Evolutionary conservation across 2,329 filamentous ascomycete genomes (phyloP), one percentile per base, ranked within the genome.

Genomic region (Aspergillus proliferans): DNA sequence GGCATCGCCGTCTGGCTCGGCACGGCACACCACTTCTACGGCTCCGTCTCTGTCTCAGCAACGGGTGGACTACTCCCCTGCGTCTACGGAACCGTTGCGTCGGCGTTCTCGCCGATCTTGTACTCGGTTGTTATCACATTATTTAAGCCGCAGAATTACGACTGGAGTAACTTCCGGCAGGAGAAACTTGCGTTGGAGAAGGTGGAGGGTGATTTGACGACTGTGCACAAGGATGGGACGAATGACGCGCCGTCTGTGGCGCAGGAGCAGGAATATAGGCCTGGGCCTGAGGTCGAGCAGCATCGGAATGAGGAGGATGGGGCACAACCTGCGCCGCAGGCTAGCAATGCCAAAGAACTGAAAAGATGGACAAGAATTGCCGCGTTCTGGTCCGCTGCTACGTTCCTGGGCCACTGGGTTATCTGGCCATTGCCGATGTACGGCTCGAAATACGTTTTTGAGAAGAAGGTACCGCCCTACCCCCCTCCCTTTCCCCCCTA

Each of bases 341-440:
- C 26, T 30, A 30, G 26, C 10, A 30, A 72, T 21, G 41, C 54
- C 5, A 59, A 65, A 1, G 65, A 66, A 2, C 55, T 77, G 14
- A 76, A 74, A 53, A 64, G 70, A 34, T 79, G 76, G 77, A 69
- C 70, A 1, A 64, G 63, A 0, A 72, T 76, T 44, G 73, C 74
- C 0, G 67, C 72, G 1, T 61, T 70, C 6, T 77, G 76, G 76
- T 68, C 75, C 0, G 52, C 68, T 0, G 75, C 74, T 0, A 79
- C 76, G 0, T 79, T 79, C 46, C 48, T 79, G 1, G 76, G 76
- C 0, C 76, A 79, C 46, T 78, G 74, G 75, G 74, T 80, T 1
- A 50, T 80, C 2, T 80, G 76, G 76, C 77, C 77, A 0, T 62
- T 80, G 41, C 76, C 76, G 0, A 80, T 80, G 76, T 80, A 80